Evolutionary conservation across 805 yeast genomes (phyloP), one percentile per base, ranked within the genome.

Genomic region (Millerago galiae): DNA sequence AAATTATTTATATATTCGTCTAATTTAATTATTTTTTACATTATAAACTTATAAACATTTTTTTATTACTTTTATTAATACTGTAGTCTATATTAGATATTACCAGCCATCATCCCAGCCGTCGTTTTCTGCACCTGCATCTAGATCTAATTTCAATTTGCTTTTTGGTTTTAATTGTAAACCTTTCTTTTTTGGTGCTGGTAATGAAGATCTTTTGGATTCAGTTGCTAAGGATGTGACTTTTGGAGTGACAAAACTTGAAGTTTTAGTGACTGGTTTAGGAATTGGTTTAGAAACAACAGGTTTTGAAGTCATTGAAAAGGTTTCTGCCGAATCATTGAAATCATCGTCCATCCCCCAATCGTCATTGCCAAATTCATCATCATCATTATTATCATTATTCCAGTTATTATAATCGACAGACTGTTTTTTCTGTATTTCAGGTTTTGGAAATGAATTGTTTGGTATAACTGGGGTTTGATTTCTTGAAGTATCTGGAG

Each of bases 51-150:
- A 14, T 29, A 29, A 29, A 29, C 12, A 21, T 21, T 21, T 29
- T 15, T 14, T 14, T 14, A 14, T 14, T 12, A 27, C 8, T 13
- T 29, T 8, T n/a, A 29, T 14, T 7, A n/a, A n/a, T 14, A 10
- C 5, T n/a, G 32, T 29, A 29, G 10, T 8, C 8, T 29, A n/a
- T 15, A 28, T 6, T 12, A 13, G 9, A 6, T 29, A 11, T 46
- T 21, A 68, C 73, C 74, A 69, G 0, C 70, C 71, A 44, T 67
- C 70, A 15, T 70, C 75, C 75, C 75, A 71, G 0, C 68, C 71
- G 36, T 62, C 70, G 12, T 61, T 70, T 14, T 44, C 50, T 15
- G 59, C 65, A 14, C 60, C 65, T 13, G 49, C 50, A 24, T 59
- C 59, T 21, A 67, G 37, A 16, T 62, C 59, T 25, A 68, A 45